Evolutionary conservation across 2,329 filamentous ascomycete genomes (phyloP), one percentile per base, ranked within the genome.

Genomic region (Chaetomium globosum): DNA sequence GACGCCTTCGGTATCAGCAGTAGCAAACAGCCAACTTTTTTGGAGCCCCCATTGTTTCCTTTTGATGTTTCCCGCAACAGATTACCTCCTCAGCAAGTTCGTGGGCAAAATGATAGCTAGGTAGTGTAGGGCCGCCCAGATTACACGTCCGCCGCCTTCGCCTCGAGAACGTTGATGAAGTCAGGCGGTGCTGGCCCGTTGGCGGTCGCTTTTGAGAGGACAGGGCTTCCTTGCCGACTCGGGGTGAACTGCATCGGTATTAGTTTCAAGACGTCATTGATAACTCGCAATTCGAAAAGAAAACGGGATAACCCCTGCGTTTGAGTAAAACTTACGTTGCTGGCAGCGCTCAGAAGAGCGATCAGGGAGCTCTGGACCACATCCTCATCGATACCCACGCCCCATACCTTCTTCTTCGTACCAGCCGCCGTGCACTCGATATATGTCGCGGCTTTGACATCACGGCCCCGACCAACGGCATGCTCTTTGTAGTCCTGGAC

Each of bases 401-500:
- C 93, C 92, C 93, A 97, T 2, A 96, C 89, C 73, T 86, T 89
- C 73, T 91, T 83, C 61, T 84, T 85, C 68, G 83, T 89, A 55
- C 85, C 87, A 4, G 85, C 79, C 23, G 88, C 84, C 31, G 85
- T 93, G 78, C 93, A 97, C 77, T 97, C 91, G 69, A 98, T 96
- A 75, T 96, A 98, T 2, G 93, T 92, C 1, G 93, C 94, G n/a
- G 94, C 94, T 81, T 96, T 96, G 70, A 94, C 92, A 67, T 92
- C 87, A 64, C 87, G 86, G 67, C 91, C 92, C 59, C 84, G 82
- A 70, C 92, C 92, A 71, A 98, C 93, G 31, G 93, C 90, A 79
- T 98, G 94, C 78, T 98, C 95, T 82, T 96, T 97, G 82, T 98
- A 98, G 77, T 97, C 92, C 54, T 89, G 86, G 59, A 98, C 92